Evolutionary conservation across 2,329 filamentous ascomycete genomes (phyloP), one percentile per base, ranked within the genome.

Genomic region (Fusarium tanahbumbuense): DNA sequence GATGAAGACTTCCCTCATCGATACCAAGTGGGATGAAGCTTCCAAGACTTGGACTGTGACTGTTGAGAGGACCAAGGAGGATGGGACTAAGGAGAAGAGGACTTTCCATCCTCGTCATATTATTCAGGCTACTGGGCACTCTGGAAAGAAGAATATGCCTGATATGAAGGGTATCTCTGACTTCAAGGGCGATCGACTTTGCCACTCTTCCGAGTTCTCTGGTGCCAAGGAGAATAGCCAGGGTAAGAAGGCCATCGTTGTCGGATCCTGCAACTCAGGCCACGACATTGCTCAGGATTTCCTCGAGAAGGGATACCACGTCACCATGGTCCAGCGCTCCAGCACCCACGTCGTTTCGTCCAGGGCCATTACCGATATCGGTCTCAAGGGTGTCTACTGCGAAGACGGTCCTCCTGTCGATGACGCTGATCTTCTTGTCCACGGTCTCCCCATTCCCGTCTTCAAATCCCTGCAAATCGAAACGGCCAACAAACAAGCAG

Each of bases 211-310:
- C 0, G 84, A 88, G 4, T 90, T 90, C 67, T 78, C 81, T 0
- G 88, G 88, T 1, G 87, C 88, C 0, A 76, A 78, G 5, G 76
- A 82, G 1, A 75, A 82, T 4, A 78, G 81, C 16, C 77, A 82
- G 20, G 85, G 85, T 2, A 90, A 89, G 75, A 89, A 87, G 64
- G 90, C 87, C 0, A 79, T 92, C 3, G 86, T 93, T 0, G 83
- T 93, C 0, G 91, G 91, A 3, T 89, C 87, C 3, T 91, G 90
- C 77, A 92, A 92, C 77, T 91, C 88, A 0, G 88, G 83, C 8
- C 89, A 91, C 71, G 91, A 92, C 67, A 92, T 92, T 58, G 87
- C 88, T 1, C 89, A 92, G 60, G 88, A 92, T 67, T 92, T 85
- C 72, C 83, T 86, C 37, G 89, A 92, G 71, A 87, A 88, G 52